These are phyloP conservation scores for Fusarium falciforme DNA, from an alignment of 2,329 filamentous ascomycete genomes.

Conservation along the genomic window DNA sequence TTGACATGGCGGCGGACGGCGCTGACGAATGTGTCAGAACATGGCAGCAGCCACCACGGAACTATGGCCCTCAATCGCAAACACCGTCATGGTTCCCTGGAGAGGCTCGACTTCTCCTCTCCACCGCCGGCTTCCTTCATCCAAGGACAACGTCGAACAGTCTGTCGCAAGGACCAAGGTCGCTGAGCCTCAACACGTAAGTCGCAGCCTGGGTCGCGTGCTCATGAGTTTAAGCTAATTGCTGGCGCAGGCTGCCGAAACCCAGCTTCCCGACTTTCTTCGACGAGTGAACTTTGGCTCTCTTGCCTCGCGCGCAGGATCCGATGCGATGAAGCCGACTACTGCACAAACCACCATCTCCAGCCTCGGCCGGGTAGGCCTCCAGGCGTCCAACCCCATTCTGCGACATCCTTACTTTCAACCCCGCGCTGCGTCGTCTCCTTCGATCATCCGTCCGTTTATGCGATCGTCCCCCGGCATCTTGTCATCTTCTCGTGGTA, in stretches of 20 bases:
- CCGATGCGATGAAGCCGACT: conserved; percentile 18
- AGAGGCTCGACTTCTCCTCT: conserved; percentile 25
- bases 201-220: conserved; percentile 23
- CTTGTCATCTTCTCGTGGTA: conserved; percentile 30
- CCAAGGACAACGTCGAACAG: conserved; percentile 7
- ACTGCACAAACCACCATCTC: conserved; percentile 36
- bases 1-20: conserved; percentile 5
- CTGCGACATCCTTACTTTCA: conserved; percentile 44
- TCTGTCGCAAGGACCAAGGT: conserved; percentile 14
- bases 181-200: conserved; percentile 29
- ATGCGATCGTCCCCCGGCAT: conserved; percentile 39
- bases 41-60: conserved; percentile 58
- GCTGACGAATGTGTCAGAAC: conserved; percentile 47
- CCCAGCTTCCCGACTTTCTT: conserved; percentile 45
- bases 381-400: conserved; percentile 45
- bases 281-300: conserved; percentile 32
- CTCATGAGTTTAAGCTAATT: conserved; percentile 18
- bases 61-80: conserved; percentile 59
- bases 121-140: conserved; percentile 21
- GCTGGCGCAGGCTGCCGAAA: conserved; percentile 23
- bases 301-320: conserved; percentile 10
- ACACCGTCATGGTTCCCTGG: conserved; percentile 53
- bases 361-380: conserved; percentile 44
- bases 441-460: conserved; percentile 40
- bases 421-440: conserved; percentile 23